Evolutionary conservation across 1,139 yeast species (phyloP).

Genomic region (Tardiomyces depauwii): DNA sequence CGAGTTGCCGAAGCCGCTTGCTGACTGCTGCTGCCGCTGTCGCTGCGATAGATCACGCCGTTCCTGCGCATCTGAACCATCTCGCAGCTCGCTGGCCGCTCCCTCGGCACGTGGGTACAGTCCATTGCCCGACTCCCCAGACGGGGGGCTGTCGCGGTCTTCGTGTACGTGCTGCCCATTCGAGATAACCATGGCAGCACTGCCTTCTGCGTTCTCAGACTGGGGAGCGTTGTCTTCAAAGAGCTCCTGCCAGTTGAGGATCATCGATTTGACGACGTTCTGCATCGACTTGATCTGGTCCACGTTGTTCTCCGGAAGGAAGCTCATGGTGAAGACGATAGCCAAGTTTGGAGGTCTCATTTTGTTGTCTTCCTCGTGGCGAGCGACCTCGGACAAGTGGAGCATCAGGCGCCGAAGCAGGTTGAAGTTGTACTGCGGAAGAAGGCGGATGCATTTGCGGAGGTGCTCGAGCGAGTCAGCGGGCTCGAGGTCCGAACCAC

Average conservation of each 20-base stretch:
- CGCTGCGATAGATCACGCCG: too few species aligned
- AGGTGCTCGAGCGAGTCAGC: constrained; percentile 32
- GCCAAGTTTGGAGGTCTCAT: constrained; percentile 78
- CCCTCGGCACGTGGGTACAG: too few species aligned
- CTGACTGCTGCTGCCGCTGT: too few species aligned
- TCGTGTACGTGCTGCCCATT: too few species aligned
- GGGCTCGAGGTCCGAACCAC: constrained; percentile 14
- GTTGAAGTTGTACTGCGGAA: constrained; percentile 59
- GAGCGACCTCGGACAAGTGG: constrained; percentile 54
- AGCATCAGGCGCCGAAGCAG: constrained; percentile 54
- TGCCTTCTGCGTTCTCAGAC: background rate
- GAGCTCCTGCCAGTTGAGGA: constrained; percentile 19
- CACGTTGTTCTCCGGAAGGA: constrained; percentile 26
- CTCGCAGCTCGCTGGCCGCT: too few species aligned
- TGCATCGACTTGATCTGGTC: constrained; percentile 25
- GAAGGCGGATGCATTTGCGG: constrained; percentile 32
- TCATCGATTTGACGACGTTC: constrained; percentile 27
- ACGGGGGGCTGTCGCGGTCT: too few species aligned
- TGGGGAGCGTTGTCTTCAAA: constrained; percentile 10
- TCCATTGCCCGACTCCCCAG: too few species aligned
- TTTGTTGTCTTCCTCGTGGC: constrained; percentile 49
- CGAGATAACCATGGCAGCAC: too few species aligned
- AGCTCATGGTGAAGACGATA: constrained; percentile 59
- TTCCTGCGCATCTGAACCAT: too few species aligned
- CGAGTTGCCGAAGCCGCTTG: too few species aligned